Evolutionary conservation across 2,329 filamentous ascomycete species (phyloP).

Genomic region (Alternaria triticimaculans): DNA sequence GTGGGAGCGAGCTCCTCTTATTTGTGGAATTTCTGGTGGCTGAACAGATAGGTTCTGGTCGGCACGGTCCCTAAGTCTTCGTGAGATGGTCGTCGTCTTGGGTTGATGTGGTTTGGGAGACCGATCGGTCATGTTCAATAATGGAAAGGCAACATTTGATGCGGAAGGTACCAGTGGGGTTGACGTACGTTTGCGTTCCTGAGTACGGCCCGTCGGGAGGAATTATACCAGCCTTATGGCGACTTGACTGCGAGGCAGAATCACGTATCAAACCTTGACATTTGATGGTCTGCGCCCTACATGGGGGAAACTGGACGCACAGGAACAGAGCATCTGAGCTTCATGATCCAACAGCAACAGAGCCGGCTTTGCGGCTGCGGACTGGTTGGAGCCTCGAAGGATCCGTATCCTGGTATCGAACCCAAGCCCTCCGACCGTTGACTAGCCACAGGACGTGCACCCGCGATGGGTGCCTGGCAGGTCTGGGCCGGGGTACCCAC

Average conservation of each 20-base stretch:
- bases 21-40: constrained; percentile 39
- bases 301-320: constrained; percentile 44
- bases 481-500: constrained; percentile 31
- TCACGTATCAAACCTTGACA: constrained; percentile 35
- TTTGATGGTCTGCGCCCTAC: constrained; percentile 43
- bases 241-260: constrained; percentile 42
- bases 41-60: constrained; percentile 38
- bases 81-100: constrained; percentile 45
- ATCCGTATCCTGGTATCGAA: constrained; percentile 40
- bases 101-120: constrained; percentile 35
- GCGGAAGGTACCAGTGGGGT: constrained; percentile 37
- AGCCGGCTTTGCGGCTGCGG: constrained; percentile 46
- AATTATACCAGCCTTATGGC: constrained; percentile 43
- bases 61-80: constrained; percentile 41
- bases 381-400: constrained; percentile 49
- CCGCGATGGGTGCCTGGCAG: constrained; percentile 31
- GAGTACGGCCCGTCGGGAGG: constrained; percentile 27
- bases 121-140: constrained; percentile 46
- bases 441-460: constrained; percentile 39
- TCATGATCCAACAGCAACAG: constrained; percentile 37
- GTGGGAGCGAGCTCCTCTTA: constrained; percentile 37
- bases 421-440: constrained; percentile 48
- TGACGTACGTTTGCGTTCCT: constrained; percentile 45
- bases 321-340: constrained; percentile 41
- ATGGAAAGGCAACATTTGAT: constrained; percentile 37